These are phyloP conservation scores for Cryptosporidium muris DNA, from an alignment of 169 alveolate species.

Conservation along the genomic window DNA sequence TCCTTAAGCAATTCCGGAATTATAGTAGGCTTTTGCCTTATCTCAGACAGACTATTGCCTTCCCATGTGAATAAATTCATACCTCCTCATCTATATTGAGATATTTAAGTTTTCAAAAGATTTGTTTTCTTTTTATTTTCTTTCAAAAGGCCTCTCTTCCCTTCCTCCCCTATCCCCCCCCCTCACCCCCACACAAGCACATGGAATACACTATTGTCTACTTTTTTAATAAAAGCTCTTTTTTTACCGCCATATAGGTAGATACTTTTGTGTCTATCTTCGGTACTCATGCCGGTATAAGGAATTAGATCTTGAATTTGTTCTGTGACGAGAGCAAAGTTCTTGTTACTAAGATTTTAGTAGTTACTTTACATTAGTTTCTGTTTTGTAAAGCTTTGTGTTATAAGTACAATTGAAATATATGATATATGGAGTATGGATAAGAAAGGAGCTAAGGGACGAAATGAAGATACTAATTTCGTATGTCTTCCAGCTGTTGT, in stretches of 20 bases:
- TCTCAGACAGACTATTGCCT: neutral
- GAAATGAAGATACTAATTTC: slow-evolving; percentile 11
- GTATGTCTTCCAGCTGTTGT: slow-evolving; percentile 53
- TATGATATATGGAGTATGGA: neutral
- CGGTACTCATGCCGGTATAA: slow-evolving; percentile 9
- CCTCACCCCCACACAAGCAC: no score
- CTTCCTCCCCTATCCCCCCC: no score
- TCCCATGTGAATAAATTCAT: neutral
- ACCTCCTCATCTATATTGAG: neutral
- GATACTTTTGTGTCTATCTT: slow-evolving; percentile 3
- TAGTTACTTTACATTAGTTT: no score
- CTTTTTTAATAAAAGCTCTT: no score
- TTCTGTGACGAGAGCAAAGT: no score
- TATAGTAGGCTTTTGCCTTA: slow-evolving; percentile 31
- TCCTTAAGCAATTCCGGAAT: slow-evolving; percentile 64
- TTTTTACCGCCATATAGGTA: neutral
- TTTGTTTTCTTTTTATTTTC: no score
- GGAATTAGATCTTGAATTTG: slow-evolving; percentile 17
- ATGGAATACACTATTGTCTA: no score
- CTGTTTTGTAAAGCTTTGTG: no score
- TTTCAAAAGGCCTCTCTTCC: no score
- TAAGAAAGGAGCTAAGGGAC: slow-evolving; percentile 5
- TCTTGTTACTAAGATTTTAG: no score
- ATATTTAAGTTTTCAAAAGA: neutral
- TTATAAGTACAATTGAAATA: no score